These are phyloP conservation scores for Ottelia alismoides DNA, from an alignment of 106 monocot genomes.

Conservation along the genomic window DNA sequence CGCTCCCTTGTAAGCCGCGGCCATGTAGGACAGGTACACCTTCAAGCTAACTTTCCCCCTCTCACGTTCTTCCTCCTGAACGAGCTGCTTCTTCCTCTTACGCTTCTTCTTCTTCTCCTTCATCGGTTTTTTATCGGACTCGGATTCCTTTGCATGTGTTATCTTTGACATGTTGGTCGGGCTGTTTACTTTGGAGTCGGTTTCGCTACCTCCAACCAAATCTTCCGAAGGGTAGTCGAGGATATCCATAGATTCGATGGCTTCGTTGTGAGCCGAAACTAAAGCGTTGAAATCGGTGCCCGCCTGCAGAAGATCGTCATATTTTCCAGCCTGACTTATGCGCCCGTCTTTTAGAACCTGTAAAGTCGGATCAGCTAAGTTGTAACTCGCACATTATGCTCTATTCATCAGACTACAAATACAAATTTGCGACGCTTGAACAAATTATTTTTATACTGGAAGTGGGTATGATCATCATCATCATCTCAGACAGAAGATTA, in stretches of 20 bases:
- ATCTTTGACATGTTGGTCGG: constrained; percentile 22
- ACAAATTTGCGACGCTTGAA: too few species aligned
- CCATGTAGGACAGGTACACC: constrained; percentile 56
- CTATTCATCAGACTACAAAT: not conserved
- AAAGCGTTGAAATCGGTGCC: constrained; percentile 34
- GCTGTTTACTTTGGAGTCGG: not conserved
- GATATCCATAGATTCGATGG: constrained; percentile 6
- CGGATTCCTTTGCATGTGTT: constrained; percentile 5
- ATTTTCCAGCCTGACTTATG: constrained; percentile 68
- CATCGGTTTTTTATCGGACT: constrained; percentile 15
- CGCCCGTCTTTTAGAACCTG: constrained; percentile 75
- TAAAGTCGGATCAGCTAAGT: not conserved
- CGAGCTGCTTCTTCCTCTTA: constrained; percentile 4
- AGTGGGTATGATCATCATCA: too few species aligned
- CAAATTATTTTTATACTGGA: too few species aligned
- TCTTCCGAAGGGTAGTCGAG: not conserved
- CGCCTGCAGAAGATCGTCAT: constrained; percentile 29
- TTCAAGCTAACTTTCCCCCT: constrained; percentile 60
- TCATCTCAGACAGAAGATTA: too few species aligned
- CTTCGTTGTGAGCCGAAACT: constrained; percentile 61
- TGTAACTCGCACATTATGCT: too few species aligned
- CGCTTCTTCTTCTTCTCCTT: constrained; percentile 8
- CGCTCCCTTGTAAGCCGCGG: constrained; percentile 56
- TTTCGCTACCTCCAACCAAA: not conserved
- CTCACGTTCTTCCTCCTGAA: constrained; percentile 44